Percentiles rank a stretch among this genome's conserved stretches.
Conservation (phyloP, 179 eudicot species). For the Spinacia oleracea region DNA sequence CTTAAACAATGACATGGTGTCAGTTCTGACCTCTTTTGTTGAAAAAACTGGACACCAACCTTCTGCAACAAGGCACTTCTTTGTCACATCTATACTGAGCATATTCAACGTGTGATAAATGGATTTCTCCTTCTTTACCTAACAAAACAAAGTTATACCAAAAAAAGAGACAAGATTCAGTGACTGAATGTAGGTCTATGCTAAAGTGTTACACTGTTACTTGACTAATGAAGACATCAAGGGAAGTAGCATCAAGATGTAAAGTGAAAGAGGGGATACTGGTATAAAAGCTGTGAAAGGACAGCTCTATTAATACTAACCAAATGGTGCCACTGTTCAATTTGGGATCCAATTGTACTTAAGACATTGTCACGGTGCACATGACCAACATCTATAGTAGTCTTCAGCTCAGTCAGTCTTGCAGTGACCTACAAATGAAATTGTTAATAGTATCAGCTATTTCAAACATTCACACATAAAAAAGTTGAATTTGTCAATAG, state of each 20-base stretch:
- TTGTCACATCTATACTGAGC: constrained; percentile 81
- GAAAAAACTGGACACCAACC: constrained; percentile 84
- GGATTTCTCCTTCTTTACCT: constrained; percentile 65
- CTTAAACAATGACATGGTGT: constrained; percentile 10
- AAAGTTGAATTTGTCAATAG: not conserved
- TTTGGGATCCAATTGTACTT: constrained; percentile 54
- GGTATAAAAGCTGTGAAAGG: constrained; percentile 1
- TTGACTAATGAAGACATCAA: not conserved
- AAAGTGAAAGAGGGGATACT: not conserved
- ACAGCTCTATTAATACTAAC: constrained; percentile 38
- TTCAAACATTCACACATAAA: not conserved
- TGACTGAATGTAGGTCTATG: constrained; percentile 1
- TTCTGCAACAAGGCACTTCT: constrained; percentile 79
- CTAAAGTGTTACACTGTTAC: not conserved
- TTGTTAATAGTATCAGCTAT: not conserved
- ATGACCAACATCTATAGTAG: constrained; percentile 71
- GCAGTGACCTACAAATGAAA: constrained; percentile 56
- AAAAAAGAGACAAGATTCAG: constrained; percentile 1
- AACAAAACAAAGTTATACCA: not conserved
- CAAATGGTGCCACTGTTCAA: constrained; percentile 72
- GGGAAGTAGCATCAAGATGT: not conserved
- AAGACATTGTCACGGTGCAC: constrained; percentile 61
- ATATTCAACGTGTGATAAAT: constrained; percentile 63
- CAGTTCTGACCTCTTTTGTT: constrained; percentile 51
- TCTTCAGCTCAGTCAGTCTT: constrained; percentile 72